These are phyloP conservation scores for Aspergillus affinis DNA, from an alignment of 495 filamentous ascomycete genomes.

Conservation along the genomic window DNA sequence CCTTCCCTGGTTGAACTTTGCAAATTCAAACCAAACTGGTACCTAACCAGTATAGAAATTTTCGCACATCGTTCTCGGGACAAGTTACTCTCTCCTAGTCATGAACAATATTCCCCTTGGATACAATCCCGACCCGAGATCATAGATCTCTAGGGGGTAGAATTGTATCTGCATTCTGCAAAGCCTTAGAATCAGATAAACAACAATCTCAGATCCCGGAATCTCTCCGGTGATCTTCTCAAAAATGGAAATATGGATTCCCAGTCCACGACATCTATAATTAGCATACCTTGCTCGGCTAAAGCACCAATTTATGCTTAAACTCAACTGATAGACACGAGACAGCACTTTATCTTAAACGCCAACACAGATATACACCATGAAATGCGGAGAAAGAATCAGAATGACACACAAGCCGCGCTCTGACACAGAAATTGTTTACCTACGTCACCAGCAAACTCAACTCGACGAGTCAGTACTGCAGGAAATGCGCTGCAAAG, in stretches of 20 bases:
- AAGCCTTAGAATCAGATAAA: neutral
- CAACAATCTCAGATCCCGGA: neutral
- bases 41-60: too few species aligned
- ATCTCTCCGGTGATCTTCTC: neutral
- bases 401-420: slow-evolving; percentile 1
- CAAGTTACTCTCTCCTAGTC: too few species aligned
- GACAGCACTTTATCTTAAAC: neutral
- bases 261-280: neutral
- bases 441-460: neutral
- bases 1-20: too few species aligned
- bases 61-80: too few species aligned
- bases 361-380: neutral
- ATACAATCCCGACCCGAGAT: neutral
- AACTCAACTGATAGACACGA: neutral
- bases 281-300: neutral
- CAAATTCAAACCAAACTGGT: too few species aligned
- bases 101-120: neutral
- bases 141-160: neutral
- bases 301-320: neutral
- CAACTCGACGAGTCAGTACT: neutral
- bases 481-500: neutral
- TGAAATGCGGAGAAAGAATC: neutral
- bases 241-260: neutral
- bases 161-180: too few species aligned
- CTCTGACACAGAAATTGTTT: neutral